Evolutionary conservation across 2,329 filamentous ascomycete genomes (phyloP), one percentile per base, ranked within the genome.

Genomic region (Cladophialophora yegresii): DNA sequence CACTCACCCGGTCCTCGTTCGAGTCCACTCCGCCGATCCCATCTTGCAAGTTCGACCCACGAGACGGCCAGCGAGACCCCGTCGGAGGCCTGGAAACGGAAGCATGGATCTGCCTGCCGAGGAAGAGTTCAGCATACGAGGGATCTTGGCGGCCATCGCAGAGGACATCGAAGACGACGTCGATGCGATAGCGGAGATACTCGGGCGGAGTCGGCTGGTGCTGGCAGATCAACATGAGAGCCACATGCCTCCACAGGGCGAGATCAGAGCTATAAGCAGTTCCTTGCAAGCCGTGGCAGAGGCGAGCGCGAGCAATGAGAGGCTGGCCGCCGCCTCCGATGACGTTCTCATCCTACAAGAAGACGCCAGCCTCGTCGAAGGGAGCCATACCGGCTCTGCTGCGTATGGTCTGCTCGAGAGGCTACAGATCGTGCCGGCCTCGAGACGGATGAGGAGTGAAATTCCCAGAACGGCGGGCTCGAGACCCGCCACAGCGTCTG

Each of bases 161-260:
- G 81, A 83, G 12, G 84, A 87, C 69, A 84, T 87, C 54, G 77
- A 82, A 66, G 76, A 76, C 13, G 85, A 85, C 9, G 79, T 88
- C 59, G 83, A 87, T 71, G 83, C 84, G 16, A 87, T 88, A 69
- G 84, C 85, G 26, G 84, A 87, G 70, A 87, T 88, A 65, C 86
- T 84, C 69, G 85, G 85, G 3, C 79, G 84, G 64, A 87, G 84
- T 73, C 82, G 82, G 68, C 76, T 87, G 71, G 87, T 84, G 69
- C 75, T 88, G 64, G 84, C 85, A 9, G 84, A 87, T 70, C 85
- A 87, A 72, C 86, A 88, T 72, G 82, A 81, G 36, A 84, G 84
- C 50, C 85, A 88, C 73, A 80, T 87, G 40, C 85, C 85, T 23
- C 85, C 85, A 0, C 77, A 86, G 61, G 85, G 84, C 45, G 84